Evolutionary conservation across 805 yeast genomes (phyloP), one percentile per base, ranked within the genome.

Genomic region (Lachancea sp.): DNA sequence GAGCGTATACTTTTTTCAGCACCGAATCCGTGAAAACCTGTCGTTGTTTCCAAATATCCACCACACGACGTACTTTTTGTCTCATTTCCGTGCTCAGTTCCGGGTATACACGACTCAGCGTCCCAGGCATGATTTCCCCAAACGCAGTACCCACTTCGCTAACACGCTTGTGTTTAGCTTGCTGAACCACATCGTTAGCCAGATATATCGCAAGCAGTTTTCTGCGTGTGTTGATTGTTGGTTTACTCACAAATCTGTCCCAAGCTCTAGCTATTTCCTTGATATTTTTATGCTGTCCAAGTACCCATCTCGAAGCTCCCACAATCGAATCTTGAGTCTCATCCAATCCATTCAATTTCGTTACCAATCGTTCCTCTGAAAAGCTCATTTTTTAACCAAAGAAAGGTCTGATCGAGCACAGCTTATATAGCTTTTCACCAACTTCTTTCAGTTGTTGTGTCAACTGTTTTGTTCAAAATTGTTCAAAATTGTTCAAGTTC

Each of bases 41-140:
- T 42, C 90, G 66, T 54, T 78, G 78, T 33, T 71, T 69, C 88
- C 88, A 82, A n/a, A 82, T 85, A 32, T 67, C 71, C 15, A 79
- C 68, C 15, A 82, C 79, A 31, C 89, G 69, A 36, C 68, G 73
- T 10, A 81, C 71, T 45, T 79, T 77, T 38, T 72, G 73, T 48
- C 71, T 71, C 10, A 74, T 62, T n/a, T 72, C 76, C 31, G 56
- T 45, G 12, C 71, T 66, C n/a, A 65, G 60, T 18, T 54, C 60
- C 2, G 60, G 54, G 50, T 67, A 70, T 10, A 71, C 70, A 3
- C 48, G 49, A 3, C 53, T 60, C 11, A 74, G 45, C 1, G 71
- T 68, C 12, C 50, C 62, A 2, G 71, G 67, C 17, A 57, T 49
- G 9, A 59, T 58, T 2, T 20, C 42, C 13, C 59, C 62, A 45